A percentile compares a stretch with the other conserved stretches of the same genome.
phyloP scores from a whole-genome alignment of 345 rosid species.

The Jatropha curcas region DNA sequence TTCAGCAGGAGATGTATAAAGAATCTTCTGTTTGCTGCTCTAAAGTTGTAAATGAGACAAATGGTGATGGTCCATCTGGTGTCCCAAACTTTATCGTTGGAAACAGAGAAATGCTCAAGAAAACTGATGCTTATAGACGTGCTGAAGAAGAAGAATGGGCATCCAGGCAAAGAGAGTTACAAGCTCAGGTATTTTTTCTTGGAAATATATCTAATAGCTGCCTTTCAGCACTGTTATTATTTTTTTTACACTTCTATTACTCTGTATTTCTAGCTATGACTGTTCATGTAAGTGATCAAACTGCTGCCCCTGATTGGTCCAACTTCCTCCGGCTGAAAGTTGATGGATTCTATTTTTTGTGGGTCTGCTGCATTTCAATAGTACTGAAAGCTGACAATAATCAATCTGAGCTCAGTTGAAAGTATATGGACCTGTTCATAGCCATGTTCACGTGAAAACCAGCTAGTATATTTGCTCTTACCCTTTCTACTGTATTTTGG shows the following conservation, averaged over 20 bases:
- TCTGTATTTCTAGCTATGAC: too few species aligned
- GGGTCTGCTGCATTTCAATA: too few species aligned
- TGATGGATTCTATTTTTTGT: too few species aligned
- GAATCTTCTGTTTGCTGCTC: neutral
- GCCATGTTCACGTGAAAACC: too few species aligned
- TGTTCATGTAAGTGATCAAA: neutral
- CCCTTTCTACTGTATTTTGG: neutral
- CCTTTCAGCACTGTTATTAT: neutral
- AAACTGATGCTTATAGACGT: constrained; percentile 20
- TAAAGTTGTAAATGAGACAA: neutral
- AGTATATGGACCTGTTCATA: too few species aligned
- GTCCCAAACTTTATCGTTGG: constrained; percentile 7
- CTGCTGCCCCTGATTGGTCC: neutral
- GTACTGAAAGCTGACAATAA: too few species aligned
- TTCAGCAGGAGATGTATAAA: neutral
- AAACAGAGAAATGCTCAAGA: constrained; percentile 22
- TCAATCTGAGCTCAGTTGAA: too few species aligned
- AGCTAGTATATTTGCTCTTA: too few species aligned
- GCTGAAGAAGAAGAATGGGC: constrained; percentile 29
- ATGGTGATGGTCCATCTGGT: constrained; percentile 3
- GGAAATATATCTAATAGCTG: neutral
- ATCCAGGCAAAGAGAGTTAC: constrained; percentile 13
- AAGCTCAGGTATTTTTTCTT: constrained; percentile 14
- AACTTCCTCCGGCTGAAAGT: neutral
- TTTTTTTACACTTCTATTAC: neutral